phyloP scores from a whole-genome alignment of 2,329 filamentous ascomycete genomes.

The Ascochyta pisi region DNA sequence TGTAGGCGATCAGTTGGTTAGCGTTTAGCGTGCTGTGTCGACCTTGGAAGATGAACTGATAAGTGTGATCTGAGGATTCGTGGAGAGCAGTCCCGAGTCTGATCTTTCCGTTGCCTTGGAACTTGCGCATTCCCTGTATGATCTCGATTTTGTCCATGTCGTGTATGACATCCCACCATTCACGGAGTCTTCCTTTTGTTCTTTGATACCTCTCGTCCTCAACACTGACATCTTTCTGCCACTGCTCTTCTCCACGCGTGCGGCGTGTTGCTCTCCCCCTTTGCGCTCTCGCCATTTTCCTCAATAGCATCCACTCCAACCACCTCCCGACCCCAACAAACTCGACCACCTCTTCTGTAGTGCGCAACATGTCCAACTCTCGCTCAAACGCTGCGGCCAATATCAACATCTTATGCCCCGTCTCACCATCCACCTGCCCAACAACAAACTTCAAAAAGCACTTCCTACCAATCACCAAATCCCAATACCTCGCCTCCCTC shows the following conservation, averaged over 20 bases:
- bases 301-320: neutral
- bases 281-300: neutral
- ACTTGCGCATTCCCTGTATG: neutral
- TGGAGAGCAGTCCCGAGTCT: neutral
- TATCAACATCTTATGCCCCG: neutral
- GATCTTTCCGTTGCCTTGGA: neutral
- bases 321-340: neutral
- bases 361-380: neutral
- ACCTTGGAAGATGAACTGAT: neutral
- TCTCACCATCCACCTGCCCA: neutral
- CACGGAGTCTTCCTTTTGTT: neutral
- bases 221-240: neutral
- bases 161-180: slow-evolving; percentile 6
- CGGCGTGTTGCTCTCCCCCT: neutral
- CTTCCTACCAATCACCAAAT: neutral
- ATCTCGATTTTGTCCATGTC: neutral
- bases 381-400: neutral
- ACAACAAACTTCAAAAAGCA: neutral
- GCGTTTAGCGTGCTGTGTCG: neutral
- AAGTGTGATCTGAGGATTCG: neutral
- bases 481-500: neutral
- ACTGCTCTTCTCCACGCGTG: neutral
- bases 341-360: neutral
- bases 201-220: neutral
- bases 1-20: neutral